Percentiles rank a stretch among this genome's conserved stretches.
Evolutionary conservation across 2,329 filamentous ascomycete species (phyloP).

Genomic region (Neoascochyta sp.): DNA sequence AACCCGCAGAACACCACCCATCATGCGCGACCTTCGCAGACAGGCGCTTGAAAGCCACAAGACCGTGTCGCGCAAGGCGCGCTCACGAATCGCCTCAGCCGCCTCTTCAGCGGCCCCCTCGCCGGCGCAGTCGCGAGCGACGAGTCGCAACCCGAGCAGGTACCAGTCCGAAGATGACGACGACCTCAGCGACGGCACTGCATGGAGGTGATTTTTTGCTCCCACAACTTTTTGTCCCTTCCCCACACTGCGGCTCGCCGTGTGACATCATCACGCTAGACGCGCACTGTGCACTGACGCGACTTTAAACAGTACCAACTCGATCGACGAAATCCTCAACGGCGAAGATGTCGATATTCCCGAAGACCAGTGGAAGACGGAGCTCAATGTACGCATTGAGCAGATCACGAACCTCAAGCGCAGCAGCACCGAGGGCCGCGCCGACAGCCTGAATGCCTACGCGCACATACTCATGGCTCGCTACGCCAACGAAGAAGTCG

Average conservation of each 20-base stretch:
- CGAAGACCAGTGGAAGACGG: conserved; percentile 56
- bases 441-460: conserved; percentile 60
- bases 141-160: conserved; percentile 53
- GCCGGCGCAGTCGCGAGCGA: conserved; percentile 53
- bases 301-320: conserved; percentile 52
- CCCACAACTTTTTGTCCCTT: conserved; percentile 8
- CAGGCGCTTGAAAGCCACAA: conserved; percentile 70
- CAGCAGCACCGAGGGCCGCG: conserved; percentile 67
- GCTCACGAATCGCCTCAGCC: conserved; percentile 54
- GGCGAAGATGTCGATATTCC: conserved; percentile 50
- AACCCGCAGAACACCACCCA: conserved; percentile 5
- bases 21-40: conserved; percentile 62
- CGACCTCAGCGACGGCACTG: conserved; percentile 58
- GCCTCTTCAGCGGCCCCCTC: conserved; percentile 56
- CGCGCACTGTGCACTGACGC: conserved; percentile 20
- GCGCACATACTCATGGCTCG: conserved; percentile 64
- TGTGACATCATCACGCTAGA: conserved; percentile 28
- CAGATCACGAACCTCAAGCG: conserved; percentile 75
- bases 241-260: conserved; percentile 7
- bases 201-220: conserved; percentile 49
- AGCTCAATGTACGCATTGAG: conserved; percentile 63
- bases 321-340: conserved; percentile 62
- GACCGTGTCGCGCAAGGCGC: conserved; percentile 67
- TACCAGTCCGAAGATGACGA: conserved; percentile 64
- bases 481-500: conserved; percentile 62